Evolutionary conservation across 108 stramenopile genomes (phyloP).

Genomic region (Fragilariopsis cylindrus): DNA sequence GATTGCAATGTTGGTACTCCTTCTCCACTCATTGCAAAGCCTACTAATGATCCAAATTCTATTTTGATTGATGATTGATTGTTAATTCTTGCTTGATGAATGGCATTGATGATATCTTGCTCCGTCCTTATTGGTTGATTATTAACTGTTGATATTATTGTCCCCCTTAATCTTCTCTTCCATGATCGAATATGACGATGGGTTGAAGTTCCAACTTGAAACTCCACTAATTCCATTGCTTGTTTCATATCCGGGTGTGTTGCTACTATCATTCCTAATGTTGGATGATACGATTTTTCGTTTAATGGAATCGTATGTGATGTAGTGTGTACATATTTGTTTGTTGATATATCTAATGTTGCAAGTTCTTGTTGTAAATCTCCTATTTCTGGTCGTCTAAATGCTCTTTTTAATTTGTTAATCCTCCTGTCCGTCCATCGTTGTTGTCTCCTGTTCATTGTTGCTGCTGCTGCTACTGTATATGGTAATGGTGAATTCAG

Average conservation of each 20-base stretch:
- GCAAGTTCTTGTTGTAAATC: neutral
- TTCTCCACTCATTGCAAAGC: slow-evolving; percentile 9
- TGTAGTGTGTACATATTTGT: neutral
- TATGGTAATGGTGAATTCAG: neutral
- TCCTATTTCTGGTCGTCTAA: neutral
- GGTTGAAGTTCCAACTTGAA: neutral
- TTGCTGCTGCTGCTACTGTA: neutral
- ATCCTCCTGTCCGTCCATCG: neutral
- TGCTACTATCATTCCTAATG: neutral
- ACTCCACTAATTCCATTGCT: neutral
- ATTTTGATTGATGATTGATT: neutral
- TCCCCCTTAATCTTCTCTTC: slow-evolving; percentile 12
- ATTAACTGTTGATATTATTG: neutral
- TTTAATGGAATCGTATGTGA: neutral
- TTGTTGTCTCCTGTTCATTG: neutral
- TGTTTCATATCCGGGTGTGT: neutral
- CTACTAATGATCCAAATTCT: neutral
- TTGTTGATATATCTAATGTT: neutral
- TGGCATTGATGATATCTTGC: neutral
- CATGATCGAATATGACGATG: neutral
- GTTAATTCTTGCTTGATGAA: neutral
- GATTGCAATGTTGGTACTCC: neutral
- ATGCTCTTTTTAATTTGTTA: neutral
- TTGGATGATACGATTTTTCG: neutral
- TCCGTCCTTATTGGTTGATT: neutral